phyloP scores from a whole-genome alignment of 2,329 filamentous ascomycete genomes.

The Hypoxylon sp. region DNA sequence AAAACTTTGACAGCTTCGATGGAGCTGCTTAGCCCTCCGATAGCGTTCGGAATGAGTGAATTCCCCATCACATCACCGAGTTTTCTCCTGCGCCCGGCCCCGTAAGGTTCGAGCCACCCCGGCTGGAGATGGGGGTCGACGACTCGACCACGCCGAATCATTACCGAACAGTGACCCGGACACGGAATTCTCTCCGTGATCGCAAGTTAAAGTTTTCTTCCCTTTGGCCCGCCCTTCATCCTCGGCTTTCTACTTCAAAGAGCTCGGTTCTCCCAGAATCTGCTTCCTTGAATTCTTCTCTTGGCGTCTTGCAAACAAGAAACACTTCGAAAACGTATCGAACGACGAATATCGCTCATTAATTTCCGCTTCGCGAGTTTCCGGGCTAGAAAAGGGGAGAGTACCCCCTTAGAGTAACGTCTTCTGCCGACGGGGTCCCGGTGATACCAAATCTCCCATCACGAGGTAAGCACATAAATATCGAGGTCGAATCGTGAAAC shows the following conservation, averaged over 20 bases:
- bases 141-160: constrained; percentile 28
- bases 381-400: constrained; percentile 3
- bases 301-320: constrained; percentile 2
- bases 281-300: neutral
- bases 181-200: constrained; percentile 13
- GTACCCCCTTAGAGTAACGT: constrained; percentile 3
- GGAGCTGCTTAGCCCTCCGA: constrained; percentile 22
- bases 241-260: constrained; percentile 22
- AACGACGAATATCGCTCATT: neutral
- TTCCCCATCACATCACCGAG: constrained; percentile 35
- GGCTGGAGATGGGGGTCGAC: neutral
- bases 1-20: constrained; percentile 28
- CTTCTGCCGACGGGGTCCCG: neutral
- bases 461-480: neutral
- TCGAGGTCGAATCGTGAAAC: neutral
- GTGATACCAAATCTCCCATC: neutral
- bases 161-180: constrained; percentile 25
- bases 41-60: constrained; percentile 8
- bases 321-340: constrained; percentile 19
- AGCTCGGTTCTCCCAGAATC: neutral
- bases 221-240: constrained; percentile 26
- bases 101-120: constrained; percentile 20
- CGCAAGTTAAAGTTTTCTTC: constrained; percentile 15
- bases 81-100: constrained; percentile 33
- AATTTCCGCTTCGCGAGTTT: constrained; percentile 16